Base-by-base conservation (phyloP, 768 basidiomycete genomes). In the Termitomyces sp. region DNA sequence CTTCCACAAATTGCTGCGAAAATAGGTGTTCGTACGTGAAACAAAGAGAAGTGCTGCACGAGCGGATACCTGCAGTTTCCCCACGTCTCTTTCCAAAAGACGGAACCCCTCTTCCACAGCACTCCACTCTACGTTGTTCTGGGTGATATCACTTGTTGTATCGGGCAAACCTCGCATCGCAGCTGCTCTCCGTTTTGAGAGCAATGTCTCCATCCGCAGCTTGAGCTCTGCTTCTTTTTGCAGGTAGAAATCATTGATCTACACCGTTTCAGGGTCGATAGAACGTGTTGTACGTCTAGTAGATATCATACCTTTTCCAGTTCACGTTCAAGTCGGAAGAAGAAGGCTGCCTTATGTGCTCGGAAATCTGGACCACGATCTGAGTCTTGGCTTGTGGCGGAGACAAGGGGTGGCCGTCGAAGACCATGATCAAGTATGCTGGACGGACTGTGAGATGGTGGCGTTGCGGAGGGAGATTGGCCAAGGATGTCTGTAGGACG, bases 211-310 rank as follows among this genome's bases (percentile, higher is more conserved):
- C 59, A 99, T 85, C 56, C 97, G 85, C 51, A 95, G 73, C 66
- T 90, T 91, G 45, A 98, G 84, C 62, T 97, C 94, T 15, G 94
- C 91, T 70, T 99, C 96, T 70, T 95, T 98, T 71, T 94, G 93
- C 50, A 98, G 80, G 73, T 99, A 99, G 68, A 99, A 98, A 5
- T 86, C 83, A 71, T 99, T 98, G 75, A 99, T 98, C 96, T 99
- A 58, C 43, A 55, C 35, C 29, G 47, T 38, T 39, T 22, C 39
- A 33, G 13, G 33, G 58, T 54, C 36, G 36, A 47, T 55, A 40
- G 41, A 36, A 31, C 13, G 47, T 46, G 41, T 35, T 56, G 38
- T 23, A 54, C 54, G 39, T 27, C 25, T 39, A 45, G 39, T 50
- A 32, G 35, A 60, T 5, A 35, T 25, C 76, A 60, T 61, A 89